A percentile compares a stretch with the other conserved stretches of the same genome.
phyloP scores from a whole-genome alignment of 495 filamentous ascomycete genomes.

The Annulohypoxylon bovei region DNA sequence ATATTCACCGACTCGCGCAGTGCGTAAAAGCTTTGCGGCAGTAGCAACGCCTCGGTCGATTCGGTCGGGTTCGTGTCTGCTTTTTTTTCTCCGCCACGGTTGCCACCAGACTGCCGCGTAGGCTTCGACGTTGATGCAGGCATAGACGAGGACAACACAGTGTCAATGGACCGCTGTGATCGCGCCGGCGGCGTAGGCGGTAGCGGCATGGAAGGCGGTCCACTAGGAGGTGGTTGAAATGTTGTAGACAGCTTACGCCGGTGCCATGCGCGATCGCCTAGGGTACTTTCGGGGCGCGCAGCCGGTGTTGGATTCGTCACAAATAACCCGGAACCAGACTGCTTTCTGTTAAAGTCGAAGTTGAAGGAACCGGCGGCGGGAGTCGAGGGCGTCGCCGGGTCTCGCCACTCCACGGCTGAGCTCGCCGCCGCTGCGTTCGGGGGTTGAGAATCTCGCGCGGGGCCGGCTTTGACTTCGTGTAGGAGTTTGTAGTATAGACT shows the following conservation, averaged over 20 bases:
- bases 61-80: neutral
- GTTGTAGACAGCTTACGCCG: constrained; percentile 31
- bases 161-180: constrained; percentile 21
- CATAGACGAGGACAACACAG: neutral
- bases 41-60: neutral
- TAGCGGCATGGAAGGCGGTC: constrained; percentile 25
- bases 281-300: constrained; percentile 6
- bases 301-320: constrained; percentile 15
- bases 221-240: constrained; percentile 34
- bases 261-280: constrained; percentile 44
- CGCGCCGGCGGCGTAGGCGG: constrained; percentile 31
- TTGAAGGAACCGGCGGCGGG: neutral
- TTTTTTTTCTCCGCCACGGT: neutral
- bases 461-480: constrained; percentile 29
- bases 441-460: neutral
- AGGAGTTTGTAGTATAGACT: constrained; percentile 29
- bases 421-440: constrained; percentile 14
- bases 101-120: neutral
- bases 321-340: neutral
- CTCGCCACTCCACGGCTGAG: constrained; percentile 34
- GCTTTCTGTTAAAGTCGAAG: constrained; percentile 5
- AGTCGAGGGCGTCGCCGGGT: neutral
- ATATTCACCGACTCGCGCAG: constrained; percentile 5
- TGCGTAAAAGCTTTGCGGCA: neutral
- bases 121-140: constrained; percentile 4